phyloP scores from a whole-genome alignment of 2,329 filamentous ascomycete species.

The Claviceps africana region DNA sequence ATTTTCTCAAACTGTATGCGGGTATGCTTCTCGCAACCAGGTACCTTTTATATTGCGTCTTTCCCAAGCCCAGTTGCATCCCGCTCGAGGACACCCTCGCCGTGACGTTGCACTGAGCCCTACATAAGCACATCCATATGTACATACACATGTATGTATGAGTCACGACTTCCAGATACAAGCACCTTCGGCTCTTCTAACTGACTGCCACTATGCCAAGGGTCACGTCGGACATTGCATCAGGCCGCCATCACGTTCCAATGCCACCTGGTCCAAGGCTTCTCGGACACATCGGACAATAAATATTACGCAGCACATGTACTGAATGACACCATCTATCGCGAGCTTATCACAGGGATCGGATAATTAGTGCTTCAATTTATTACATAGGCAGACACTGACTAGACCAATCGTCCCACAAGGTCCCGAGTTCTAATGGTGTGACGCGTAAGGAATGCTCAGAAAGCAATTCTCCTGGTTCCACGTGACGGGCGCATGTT shows the following conservation, averaged over 20 bases:
- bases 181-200: background rate
- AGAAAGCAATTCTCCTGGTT: slow-evolving; percentile 4
- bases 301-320: background rate
- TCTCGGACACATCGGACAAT: background rate
- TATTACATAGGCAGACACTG: background rate
- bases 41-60: background rate
- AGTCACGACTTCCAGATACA: background rate
- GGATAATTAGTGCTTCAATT: background rate
- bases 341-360: background rate
- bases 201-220: background rate
- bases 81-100: background rate
- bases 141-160: background rate
- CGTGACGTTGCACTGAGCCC: background rate
- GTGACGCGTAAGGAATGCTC: slow-evolving; percentile 1
- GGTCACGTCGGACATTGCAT: background rate
- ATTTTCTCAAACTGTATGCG: background rate
- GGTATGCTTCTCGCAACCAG: background rate
- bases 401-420: background rate
- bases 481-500: background rate
- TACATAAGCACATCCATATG: background rate
- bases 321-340: background rate
- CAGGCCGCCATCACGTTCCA: background rate
- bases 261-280: background rate
- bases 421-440: background rate
- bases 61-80: background rate